Percentiles rank a stretch among this genome's conserved stretches.
Conservation (phyloP, 148 eudicot genomes). For the Drosera capensis region DNA sequence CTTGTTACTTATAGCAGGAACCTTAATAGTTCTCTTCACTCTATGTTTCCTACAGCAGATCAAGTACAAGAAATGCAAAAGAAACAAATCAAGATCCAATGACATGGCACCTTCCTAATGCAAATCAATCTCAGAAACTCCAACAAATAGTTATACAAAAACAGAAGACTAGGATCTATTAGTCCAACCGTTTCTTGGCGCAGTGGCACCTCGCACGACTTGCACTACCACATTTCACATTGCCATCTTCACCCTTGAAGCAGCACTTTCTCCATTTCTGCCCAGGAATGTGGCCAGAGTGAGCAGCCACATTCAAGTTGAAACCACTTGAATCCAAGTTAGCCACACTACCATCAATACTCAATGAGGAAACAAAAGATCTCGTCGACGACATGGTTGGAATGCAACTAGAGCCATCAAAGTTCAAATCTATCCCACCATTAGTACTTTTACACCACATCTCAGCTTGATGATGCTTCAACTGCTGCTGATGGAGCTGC, state of each 20-base stretch:
- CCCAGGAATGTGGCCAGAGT: conserved; percentile 16
- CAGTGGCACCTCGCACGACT: conserved; percentile 38
- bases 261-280: conserved; percentile 22
- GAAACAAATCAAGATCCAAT: background rate
- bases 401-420: conserved; percentile 23
- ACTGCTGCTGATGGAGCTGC: conserved; percentile 21
- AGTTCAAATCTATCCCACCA: conserved; percentile 26
- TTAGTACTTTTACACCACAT: conserved; percentile 15
- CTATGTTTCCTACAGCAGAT: conserved; percentile 29
- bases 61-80: background rate
- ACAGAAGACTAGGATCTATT: background rate
- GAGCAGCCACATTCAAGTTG: conserved; percentile 20
- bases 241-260: conserved; percentile 29
- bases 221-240: conserved; percentile 27
- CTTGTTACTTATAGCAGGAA: conserved; percentile 47
- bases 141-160: background rate
- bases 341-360: conserved; percentile 31
- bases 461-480: conserved; percentile 49
- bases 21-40: conserved; percentile 38
- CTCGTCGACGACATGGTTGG: conserved; percentile 31
- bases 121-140: background rate
- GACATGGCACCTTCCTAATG: background rate
- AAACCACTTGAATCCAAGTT: conserved; percentile 16
- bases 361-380: conserved; percentile 36
- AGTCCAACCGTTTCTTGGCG: conserved; percentile 31